Base-by-base conservation (phyloP, 208 protist genomes). In the Wallacemonas rigidus region DNA sequence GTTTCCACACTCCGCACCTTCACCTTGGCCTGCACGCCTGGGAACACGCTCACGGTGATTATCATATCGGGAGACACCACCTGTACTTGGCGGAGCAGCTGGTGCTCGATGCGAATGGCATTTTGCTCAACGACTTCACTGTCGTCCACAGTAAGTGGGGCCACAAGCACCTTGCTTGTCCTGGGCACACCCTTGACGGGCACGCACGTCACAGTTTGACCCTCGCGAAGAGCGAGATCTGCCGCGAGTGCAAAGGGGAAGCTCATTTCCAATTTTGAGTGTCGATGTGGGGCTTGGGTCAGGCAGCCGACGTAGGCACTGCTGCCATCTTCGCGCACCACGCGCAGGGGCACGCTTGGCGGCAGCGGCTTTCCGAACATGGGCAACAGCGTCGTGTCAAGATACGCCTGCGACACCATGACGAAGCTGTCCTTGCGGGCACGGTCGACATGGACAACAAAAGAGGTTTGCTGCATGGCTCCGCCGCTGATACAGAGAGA, bases 71-170 rank as follows among this genome's bases (percentile, higher is more conserved):
- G 76, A 48, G 85, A 95, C 12, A 96, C 90, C 7, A 98, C 89
- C 67, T 93, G 86, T 69, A 97, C 77, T 71, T 98, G 90, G 17
- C 78, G 80, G 51, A 97, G 82, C 62, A 98, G 76, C 57, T 88
- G 63, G 39, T 74, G 73, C 80, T 98, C 92, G 76, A 98, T 93
- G 35, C 73, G 85, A 41, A 85, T 35, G 15, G 90, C 89, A 71
- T 97, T 98, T 57, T 92, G 83, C 74, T 98, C 95, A 64, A 97
- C 89, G 47, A 98, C 90, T 74, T 98, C 95, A 62, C 90, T 95
- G 57, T 98, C 95, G 70, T 97, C 90, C 47, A 97, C 89, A 26
- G 90, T 93, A 8, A 91, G 64, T 26, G 92, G 92, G 45, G 74
- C 65, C 40, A 97, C 95, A 14, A 95, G 64, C 35, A 97, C 92